Conservation (phyloP, 2,329 filamentous ascomycete genomes). For the Neophaeococcomyces aloes region DNA sequence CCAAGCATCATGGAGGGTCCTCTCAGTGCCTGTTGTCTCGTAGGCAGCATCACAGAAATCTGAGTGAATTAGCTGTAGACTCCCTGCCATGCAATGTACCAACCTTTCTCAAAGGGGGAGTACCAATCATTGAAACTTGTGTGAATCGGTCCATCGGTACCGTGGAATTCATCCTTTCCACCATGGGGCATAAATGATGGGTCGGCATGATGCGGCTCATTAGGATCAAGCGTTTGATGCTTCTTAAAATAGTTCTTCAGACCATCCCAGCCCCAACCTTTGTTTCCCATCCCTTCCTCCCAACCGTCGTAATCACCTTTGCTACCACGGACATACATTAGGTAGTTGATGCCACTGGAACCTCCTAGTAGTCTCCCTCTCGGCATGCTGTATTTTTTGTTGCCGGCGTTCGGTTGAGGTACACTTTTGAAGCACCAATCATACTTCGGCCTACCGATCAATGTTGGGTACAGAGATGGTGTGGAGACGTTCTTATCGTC, state of each 20-base stretch:
- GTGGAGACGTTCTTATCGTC: slow-evolving; percentile 23
- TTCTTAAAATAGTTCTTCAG: slow-evolving; percentile 20
- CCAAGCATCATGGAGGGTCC: slow-evolving; percentile 18
- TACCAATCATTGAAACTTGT: slow-evolving; percentile 26
- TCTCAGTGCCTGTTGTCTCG: slow-evolving; percentile 24
- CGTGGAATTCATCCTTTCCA: slow-evolving; percentile 16
- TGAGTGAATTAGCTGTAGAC: no score
- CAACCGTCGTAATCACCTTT: slow-evolving; percentile 29
- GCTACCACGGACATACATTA: slow-evolving; percentile 16
- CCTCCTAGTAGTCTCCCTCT: slow-evolving; percentile 27
- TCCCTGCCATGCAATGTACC: no score
- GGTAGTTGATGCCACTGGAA: slow-evolving; percentile 26
- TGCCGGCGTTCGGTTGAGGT: slow-evolving; percentile 16
- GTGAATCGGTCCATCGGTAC: slow-evolving; percentile 22
- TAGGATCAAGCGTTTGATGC: slow-evolving; percentile 24
- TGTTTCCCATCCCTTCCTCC: slow-evolving; percentile 29
- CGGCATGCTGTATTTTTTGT: slow-evolving; percentile 19
- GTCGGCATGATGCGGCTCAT: slow-evolving; percentile 16
- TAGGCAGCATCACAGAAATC: slow-evolving; percentile 28
- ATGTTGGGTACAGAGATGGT: slow-evolving; percentile 17
- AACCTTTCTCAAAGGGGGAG: slow-evolving; percentile 26
- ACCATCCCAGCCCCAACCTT: slow-evolving; percentile 28
- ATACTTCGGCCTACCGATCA: slow-evolving; percentile 15
- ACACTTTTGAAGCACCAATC: slow-evolving; percentile 18
- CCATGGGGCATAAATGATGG: slow-evolving; percentile 24